Percentiles rank a stretch among this genome's conserved stretches.
Conservation (phyloP, 2,329 filamentous ascomycete genomes). For the Colletotrichum sojae region DNA sequence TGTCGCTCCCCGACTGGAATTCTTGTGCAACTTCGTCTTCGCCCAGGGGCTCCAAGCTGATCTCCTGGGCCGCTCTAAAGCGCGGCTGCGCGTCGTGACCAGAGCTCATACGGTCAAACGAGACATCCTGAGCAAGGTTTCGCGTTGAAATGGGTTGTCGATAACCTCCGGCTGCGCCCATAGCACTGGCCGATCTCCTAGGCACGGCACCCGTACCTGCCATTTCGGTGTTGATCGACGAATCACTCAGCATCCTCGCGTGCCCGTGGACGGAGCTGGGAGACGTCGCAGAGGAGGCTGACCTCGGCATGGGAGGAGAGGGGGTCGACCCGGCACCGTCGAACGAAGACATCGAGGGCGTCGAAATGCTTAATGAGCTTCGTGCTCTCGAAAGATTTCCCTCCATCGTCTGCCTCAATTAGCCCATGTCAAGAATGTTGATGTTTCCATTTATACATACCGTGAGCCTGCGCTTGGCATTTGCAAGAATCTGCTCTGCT, state of each 20-base stretch:
- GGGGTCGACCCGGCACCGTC: constrained; percentile 67
- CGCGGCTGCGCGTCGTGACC: constrained; percentile 48
- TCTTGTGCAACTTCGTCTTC: constrained; percentile 63
- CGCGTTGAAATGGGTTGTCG: constrained; percentile 63
- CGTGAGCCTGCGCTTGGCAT: constrained; percentile 90
- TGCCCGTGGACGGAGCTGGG: constrained; percentile 60
- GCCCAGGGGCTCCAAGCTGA: constrained; percentile 65
- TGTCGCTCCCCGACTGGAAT: constrained; percentile 49
- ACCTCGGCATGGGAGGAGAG: constrained; percentile 62
- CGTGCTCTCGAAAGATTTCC: constrained; percentile 87
- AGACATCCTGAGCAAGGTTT: constrained; percentile 59
- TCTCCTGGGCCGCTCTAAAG: constrained; percentile 60
- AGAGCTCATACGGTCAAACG: constrained; percentile 61
- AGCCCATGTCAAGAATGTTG: constrained; percentile 34
- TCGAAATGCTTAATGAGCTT: constrained; percentile 70
- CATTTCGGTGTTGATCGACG: constrained; percentile 50
- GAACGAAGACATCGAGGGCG: constrained; percentile 51
- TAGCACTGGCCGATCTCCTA: constrained; percentile 75
- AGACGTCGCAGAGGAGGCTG: constrained; percentile 45
- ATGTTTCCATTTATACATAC: constrained; percentile 64
- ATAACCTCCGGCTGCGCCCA: constrained; percentile 72
- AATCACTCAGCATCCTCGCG: constrained; percentile 72
- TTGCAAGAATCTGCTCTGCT: constrained; percentile 91
- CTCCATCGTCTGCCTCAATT: constrained; percentile 83
- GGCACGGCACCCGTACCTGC: constrained; percentile 48